Base-by-base conservation (phyloP, 2,329 filamentous ascomycete genomes). In the Parascedosporium putredinis region DNA sequence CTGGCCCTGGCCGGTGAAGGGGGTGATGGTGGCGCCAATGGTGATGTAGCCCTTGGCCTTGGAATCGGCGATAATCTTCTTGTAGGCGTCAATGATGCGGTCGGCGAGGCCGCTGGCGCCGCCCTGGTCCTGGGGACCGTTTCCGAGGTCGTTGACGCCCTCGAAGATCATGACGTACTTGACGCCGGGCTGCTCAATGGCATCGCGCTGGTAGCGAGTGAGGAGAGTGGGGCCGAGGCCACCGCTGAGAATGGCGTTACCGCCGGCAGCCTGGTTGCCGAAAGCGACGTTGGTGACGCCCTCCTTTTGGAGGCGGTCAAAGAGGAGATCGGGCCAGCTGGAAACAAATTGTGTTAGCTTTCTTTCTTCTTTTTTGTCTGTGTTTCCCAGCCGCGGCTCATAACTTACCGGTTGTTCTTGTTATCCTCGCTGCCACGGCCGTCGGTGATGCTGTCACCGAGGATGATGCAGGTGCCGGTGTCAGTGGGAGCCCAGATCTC, bases 71-170 rank as follows among this genome's bases (percentile, higher is more conserved):
- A 72, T 69, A 27, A 85, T 80, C 55, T 81, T 76, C 50, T 68
- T 63, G 58, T 77, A 85, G 1, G 78, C 77, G n/a, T 67, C 66
- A 31, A 78, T 74, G 2, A 86, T 63, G 2, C 63, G 57, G 48
- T 73, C 70, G 12, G 71, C 76, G 8, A 81, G 64, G 3, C 61
- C 57, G 3, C 62, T 61, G 56, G 83, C 80, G 1, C 71, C 68
- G 1, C 59, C 62, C 1, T 64, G 44, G 20, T 74, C 73, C 0
- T 71, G 57, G 2, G 64, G 63, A 0, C 70, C 73, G 2, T 62
- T 66, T 3, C 81, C 82, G 50, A 86, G 84, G 57, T 86, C 82
- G 57, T 85, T 84, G 24, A 86, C 79, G 18, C 82, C 81, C 60
- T 83, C 78, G 59, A 84, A 86, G 33, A 85, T 70, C 65, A 86